Percentiles rank a stretch among this genome's conserved stretches.
Conservation (phyloP, 139 green algal genomes). For the Edaphochlamys debaryana region DNA sequence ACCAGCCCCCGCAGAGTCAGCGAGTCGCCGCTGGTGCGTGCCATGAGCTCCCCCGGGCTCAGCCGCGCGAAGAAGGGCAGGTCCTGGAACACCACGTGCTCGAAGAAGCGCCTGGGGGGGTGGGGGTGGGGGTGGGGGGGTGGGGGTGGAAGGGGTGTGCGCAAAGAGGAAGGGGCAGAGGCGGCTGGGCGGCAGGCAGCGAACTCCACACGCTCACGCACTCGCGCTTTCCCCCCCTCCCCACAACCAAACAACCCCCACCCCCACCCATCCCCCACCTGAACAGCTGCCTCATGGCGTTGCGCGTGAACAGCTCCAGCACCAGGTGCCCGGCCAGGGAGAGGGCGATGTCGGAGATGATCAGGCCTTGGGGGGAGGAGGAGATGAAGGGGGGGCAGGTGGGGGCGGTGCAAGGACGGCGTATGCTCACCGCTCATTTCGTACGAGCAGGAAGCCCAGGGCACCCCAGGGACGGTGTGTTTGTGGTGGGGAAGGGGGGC, state of each 20-base stretch:
- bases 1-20: slow-evolving; percentile 40
- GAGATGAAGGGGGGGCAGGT: neutral
- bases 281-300: slow-evolving; percentile 43
- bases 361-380: neutral
- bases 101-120: slow-evolving; percentile 14
- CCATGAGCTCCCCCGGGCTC: slow-evolving; percentile 51
- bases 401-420: too few species aligned
- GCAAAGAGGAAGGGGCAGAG: too few species aligned
- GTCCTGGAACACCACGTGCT: slow-evolving; percentile 48
- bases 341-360: neutral
- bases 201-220: too few species aligned
- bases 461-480: too few species aligned
- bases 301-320: slow-evolving; percentile 39
- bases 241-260: too few species aligned
- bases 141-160: too few species aligned
- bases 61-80: slow-evolving; percentile 46
- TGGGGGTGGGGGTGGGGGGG: neutral
- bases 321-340: slow-evolving; percentile 14
- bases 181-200: too few species aligned
- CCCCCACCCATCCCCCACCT: too few species aligned
- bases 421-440: too few species aligned
- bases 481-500: too few species aligned
- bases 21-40: slow-evolving; percentile 39
- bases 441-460: too few species aligned
- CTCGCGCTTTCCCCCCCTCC: too few species aligned